phyloP scores from a whole-genome alignment of 495 filamentous ascomycete genomes.

The Amniculicola lignicola region DNA sequence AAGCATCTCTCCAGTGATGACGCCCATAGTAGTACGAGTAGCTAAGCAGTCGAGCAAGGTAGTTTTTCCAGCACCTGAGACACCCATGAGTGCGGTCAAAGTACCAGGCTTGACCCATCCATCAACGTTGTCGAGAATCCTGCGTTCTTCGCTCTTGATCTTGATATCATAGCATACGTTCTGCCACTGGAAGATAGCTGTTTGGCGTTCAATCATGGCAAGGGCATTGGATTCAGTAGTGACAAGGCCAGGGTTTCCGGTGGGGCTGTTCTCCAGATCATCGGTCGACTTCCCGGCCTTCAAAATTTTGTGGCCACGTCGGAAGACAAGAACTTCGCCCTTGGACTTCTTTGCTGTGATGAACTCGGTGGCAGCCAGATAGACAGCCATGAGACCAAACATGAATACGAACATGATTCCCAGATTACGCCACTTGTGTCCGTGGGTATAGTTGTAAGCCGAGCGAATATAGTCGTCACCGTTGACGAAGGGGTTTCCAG shows the following conservation, averaged over 20 bases:
- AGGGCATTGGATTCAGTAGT: slow-evolving; percentile 47
- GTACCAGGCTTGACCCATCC: slow-evolving; percentile 93
- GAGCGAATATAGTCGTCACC: slow-evolving; percentile 69
- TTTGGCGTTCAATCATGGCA: slow-evolving; percentile 57
- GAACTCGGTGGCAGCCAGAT: slow-evolving; percentile 70
- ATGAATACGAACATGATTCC: slow-evolving; percentile 77
- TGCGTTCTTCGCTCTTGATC: slow-evolving; percentile 70
- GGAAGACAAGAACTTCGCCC: slow-evolving; percentile 86
- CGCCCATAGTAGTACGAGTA: slow-evolving; percentile 78
- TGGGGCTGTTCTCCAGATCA: slow-evolving; percentile 53
- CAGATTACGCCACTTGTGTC: slow-evolving; percentile 75
- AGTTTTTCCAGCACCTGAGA: slow-evolving; percentile 69
- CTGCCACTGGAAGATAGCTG: slow-evolving; percentile 80
- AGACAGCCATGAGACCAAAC: slow-evolving; percentile 60
- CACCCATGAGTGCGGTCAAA: slow-evolving; percentile 83
- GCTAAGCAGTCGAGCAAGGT: slow-evolving; percentile 72
- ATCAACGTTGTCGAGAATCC: slow-evolving; percentile 77
- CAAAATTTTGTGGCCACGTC: slow-evolving; percentile 64
- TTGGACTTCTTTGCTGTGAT: slow-evolving; percentile 77
- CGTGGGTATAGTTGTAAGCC: slow-evolving; percentile 57
- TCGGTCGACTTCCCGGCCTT: slow-evolving; percentile 55
- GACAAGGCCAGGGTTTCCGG: slow-evolving; percentile 39
- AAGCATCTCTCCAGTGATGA: slow-evolving; percentile 80
- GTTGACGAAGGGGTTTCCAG: slow-evolving; percentile 54
- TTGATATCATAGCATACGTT: slow-evolving; percentile 86